Percentiles rank a stretch among this genome's conserved stretches.
These are phyloP conservation scores for Leccinum pachyderme DNA, from an alignment of 1,284 basidiomycete genomes.

Conservation along the genomic window DNA sequence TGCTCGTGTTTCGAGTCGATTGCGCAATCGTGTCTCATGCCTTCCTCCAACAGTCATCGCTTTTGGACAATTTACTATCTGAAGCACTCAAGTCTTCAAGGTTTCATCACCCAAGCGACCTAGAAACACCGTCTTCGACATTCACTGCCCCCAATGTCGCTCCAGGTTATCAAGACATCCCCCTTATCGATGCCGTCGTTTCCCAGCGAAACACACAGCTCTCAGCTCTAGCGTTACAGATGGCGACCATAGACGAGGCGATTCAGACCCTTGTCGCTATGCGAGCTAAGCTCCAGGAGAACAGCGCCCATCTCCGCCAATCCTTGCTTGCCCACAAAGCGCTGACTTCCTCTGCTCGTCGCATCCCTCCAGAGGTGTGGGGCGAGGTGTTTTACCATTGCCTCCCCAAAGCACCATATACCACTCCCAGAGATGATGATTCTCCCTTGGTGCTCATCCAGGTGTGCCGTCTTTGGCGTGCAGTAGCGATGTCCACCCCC, in stretches of 20 bases:
- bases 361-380: constrained; percentile 38
- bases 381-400: constrained; percentile 39
- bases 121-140: constrained; percentile 13
- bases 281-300: constrained; percentile 13
- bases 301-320: constrained; percentile 10
- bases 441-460: constrained; percentile 26
- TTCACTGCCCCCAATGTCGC: constrained; percentile 6
- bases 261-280: constrained; percentile 21
- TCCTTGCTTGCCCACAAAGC: constrained; percentile 22
- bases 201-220: constrained; percentile 21
- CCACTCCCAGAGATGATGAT: constrained; percentile 24
- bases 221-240: constrained; percentile 14
- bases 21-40: constrained; percentile 36
- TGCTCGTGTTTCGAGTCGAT: constrained; percentile 17
- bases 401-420: constrained; percentile 28
- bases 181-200: constrained; percentile 18
- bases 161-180: constrained; percentile 14
- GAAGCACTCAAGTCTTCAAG: not conserved
- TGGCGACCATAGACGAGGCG: constrained; percentile 15
- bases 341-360: constrained; percentile 25
- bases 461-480: constrained; percentile 29
- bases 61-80: constrained; percentile 18
- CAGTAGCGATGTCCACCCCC: constrained; percentile 27
- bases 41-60: constrained; percentile 12
- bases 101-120: constrained; percentile 10